These are phyloP conservation scores for Phoma herbarum DNA, from an alignment of 2,329 filamentous ascomycete species.

Conservation along the genomic window DNA sequence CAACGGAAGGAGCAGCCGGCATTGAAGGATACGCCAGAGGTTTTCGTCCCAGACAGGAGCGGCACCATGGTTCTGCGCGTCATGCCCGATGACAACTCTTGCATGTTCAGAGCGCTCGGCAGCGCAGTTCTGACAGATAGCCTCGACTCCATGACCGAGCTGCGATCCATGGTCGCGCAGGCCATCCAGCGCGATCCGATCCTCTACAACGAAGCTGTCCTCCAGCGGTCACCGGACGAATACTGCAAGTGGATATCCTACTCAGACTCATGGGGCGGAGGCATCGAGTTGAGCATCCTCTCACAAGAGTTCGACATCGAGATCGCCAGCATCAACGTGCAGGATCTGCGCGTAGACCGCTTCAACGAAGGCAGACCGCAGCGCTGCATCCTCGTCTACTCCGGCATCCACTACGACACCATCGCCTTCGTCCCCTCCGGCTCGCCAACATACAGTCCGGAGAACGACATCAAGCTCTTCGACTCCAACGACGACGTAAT, in stretches of 20 bases:
- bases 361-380: slow-evolving; percentile 76
- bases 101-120: slow-evolving; percentile 89
- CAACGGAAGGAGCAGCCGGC: slow-evolving; percentile 55
- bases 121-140: slow-evolving; percentile 73
- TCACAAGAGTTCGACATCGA: slow-evolving; percentile 86
- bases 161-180: slow-evolving; percentile 80
- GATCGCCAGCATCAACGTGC: slow-evolving; percentile 84
- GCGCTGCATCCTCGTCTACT: slow-evolving; percentile 85
- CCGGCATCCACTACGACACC: slow-evolving; percentile 92
- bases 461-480: slow-evolving; percentile 82
- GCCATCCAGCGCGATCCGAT: slow-evolving; percentile 78
- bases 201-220: slow-evolving; percentile 76
- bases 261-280: slow-evolving; percentile 87
- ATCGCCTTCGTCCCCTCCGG: slow-evolving; percentile 74
- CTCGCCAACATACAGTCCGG: slow-evolving; percentile 69
- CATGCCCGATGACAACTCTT: slow-evolving; percentile 97
- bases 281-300: slow-evolving; percentile 86
- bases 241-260: slow-evolving; percentile 86
- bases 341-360: slow-evolving; percentile 71
- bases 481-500: slow-evolving; percentile 64
- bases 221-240: slow-evolving; percentile 73
- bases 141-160: slow-evolving; percentile 72
- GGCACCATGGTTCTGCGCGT: slow-evolving; percentile 78
- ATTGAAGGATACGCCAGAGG: slow-evolving; percentile 68
- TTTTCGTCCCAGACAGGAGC: slow-evolving; percentile 64